phyloP scores from a whole-genome alignment of 768 basidiomycete species.

The Boletus coccyginus region DNA sequence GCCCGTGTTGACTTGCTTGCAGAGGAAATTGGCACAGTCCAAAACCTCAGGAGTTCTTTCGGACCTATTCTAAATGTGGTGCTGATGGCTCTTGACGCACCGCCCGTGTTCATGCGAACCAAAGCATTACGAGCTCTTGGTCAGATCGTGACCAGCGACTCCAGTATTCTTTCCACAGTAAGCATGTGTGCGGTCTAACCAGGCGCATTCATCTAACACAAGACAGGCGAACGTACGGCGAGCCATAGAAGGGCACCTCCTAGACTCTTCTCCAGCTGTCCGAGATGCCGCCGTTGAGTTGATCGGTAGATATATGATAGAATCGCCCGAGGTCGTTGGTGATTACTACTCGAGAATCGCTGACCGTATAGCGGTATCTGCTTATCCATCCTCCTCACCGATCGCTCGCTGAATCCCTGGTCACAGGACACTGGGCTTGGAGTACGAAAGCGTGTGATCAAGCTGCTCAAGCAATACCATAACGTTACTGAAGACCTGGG shows the following conservation, averaged over 20 bases:
- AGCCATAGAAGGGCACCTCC: constrained; percentile 85
- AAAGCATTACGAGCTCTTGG: constrained; percentile 91
- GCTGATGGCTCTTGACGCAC: constrained; percentile 75
- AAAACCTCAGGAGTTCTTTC: constrained; percentile 76
- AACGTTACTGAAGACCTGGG: constrained; percentile 53
- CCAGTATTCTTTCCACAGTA: constrained; percentile 74
- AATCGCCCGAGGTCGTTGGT: constrained; percentile 81
- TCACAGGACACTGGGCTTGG: constrained; percentile 87
- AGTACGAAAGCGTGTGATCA: constrained; percentile 95
- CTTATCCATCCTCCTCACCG: background rate
- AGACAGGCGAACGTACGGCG: constrained; percentile 71
- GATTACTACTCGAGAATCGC: constrained; percentile 89
- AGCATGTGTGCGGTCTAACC: constrained; percentile 22
- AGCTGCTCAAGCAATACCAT: constrained; percentile 85
- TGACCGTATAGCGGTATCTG: constrained; percentile 82
- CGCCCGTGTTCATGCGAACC: constrained; percentile 88
- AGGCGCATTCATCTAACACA: constrained; percentile 1
- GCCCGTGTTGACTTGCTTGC: constrained; percentile 64
- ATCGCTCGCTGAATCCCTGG: background rate
- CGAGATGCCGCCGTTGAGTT: constrained; percentile 96
- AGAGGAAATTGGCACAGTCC: constrained; percentile 74
- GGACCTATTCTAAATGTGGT: constrained; percentile 81
- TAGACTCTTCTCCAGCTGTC: constrained; percentile 91
- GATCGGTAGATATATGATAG: constrained; percentile 95
- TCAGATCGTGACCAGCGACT: constrained; percentile 86